phyloP scores from a whole-genome alignment of 192 early-diverging fungal genomes.

The Coemansia sp. region DNA sequence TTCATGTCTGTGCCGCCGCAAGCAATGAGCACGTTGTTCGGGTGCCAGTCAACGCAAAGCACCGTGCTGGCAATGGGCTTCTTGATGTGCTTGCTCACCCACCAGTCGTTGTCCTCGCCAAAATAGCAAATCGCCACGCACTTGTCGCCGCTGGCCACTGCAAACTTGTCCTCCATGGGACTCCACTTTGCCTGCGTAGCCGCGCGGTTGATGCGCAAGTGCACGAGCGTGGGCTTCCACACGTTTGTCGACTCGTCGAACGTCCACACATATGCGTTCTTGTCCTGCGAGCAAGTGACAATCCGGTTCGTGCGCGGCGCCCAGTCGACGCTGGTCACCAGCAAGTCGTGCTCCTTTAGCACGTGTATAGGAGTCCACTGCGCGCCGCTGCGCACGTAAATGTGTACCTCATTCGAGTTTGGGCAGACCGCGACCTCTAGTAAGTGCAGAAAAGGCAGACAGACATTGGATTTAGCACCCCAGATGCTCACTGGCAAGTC shows the following conservation, averaged over 20 bases:
- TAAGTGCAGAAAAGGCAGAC: neutral
- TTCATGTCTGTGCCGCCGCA: slow-evolving; percentile 87
- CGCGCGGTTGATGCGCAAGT: slow-evolving; percentile 94
- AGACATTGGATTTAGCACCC: neutral
- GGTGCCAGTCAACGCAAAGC: slow-evolving; percentile 92
- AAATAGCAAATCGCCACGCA: slow-evolving; percentile 95
- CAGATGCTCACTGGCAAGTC: neutral
- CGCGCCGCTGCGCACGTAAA: slow-evolving; percentile 68
- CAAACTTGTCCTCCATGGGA: slow-evolving; percentile 97
- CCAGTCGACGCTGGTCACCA: slow-evolving; percentile 95
- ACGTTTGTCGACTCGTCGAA: slow-evolving; percentile 58
- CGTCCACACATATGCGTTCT: slow-evolving; percentile 98
- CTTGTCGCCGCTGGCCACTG: slow-evolving; percentile 91
- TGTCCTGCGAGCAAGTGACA: slow-evolving; percentile 97
- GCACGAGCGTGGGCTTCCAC: slow-evolving; percentile 93
- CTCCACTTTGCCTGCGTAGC: slow-evolving; percentile 95
- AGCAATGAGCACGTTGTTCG: slow-evolving; percentile 94
- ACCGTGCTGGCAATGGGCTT: slow-evolving; percentile 92
- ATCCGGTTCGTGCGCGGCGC: slow-evolving; percentile 93
- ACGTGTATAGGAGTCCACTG: slow-evolving; percentile 71
- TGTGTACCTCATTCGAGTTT: slow-evolving; percentile 89
- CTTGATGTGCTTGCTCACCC: slow-evolving; percentile 94
- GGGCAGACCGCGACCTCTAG: slow-evolving; percentile 91
- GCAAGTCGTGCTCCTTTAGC: slow-evolving; percentile 92
- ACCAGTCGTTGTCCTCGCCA: slow-evolving; percentile 97